Evolutionary conservation across 768 basidiomycete genomes (phyloP).

Genomic region (Russula griseocarnosa): DNA sequence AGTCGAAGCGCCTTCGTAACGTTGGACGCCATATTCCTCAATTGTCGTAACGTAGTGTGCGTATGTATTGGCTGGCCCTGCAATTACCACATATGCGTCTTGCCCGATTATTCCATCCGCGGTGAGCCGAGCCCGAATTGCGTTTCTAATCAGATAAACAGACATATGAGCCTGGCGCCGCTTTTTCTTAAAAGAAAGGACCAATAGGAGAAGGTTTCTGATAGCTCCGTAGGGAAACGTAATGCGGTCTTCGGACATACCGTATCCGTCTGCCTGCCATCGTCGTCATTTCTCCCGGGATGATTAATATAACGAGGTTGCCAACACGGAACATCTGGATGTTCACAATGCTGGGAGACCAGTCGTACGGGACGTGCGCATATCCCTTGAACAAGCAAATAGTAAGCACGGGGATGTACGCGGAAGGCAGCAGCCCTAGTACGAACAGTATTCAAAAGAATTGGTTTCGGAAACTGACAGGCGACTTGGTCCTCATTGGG

Average conservation of each 20-base stretch:
- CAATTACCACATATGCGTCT: conserved; percentile 70
- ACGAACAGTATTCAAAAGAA: conserved; percentile 67
- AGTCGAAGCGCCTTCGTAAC: conserved; percentile 80
- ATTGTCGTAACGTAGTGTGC: conserved; percentile 67
- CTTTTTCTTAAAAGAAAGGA: neutral
- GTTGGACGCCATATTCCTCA: conserved; percentile 70
- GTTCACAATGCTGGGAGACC: conserved; percentile 70
- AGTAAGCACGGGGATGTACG: conserved; percentile 17
- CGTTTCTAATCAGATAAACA: conserved; percentile 45
- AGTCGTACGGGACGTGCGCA: conserved; percentile 63
- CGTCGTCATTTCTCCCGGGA: conserved; percentile 77
- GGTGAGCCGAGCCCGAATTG: conserved; percentile 61
- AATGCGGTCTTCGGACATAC: conserved; percentile 38
- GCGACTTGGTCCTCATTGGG: conserved; percentile 58
- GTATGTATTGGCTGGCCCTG: conserved; percentile 81
- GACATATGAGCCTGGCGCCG: neutral
- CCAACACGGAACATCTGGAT: conserved; percentile 76
- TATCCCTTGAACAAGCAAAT: conserved; percentile 46
- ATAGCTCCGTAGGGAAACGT: conserved; percentile 8
- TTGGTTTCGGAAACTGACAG: conserved; percentile 76
- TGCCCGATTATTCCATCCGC: conserved; percentile 57
- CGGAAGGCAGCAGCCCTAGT: conserved; percentile 1
- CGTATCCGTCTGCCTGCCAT: conserved; percentile 77
- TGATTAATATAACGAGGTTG: conserved; percentile 68
- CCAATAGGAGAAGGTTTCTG: conserved; percentile 4